A percentile compares a stretch with the other conserved stretches of the same genome.
These are phyloP conservation scores for Emydomyces testavorans DNA, from an alignment of 2,329 filamentous ascomycete genomes.

Conservation along the genomic window DNA sequence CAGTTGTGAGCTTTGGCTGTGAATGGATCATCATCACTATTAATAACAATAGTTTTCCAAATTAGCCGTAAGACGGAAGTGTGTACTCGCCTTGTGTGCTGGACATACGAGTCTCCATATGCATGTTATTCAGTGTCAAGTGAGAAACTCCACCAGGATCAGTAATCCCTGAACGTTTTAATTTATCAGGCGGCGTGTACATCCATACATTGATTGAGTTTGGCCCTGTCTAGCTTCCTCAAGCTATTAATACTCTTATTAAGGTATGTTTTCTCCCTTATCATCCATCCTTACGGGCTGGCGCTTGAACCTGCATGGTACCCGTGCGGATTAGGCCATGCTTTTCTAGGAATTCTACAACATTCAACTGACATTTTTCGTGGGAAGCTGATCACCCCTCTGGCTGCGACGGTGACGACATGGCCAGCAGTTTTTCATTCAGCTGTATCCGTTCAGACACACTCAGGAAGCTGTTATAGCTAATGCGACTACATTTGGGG, in stretches of 20 bases:
- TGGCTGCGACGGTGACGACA: slow-evolving; percentile 6
- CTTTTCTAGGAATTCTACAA: background rate
- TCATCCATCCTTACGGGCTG: background rate
- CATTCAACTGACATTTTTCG: background rate
- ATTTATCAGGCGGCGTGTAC: too few relatives aligned
- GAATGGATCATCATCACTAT: background rate
- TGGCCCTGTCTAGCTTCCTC: background rate
- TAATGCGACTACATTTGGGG: background rate
- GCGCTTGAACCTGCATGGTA: background rate
- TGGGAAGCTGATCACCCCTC: background rate
- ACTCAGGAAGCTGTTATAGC: background rate
- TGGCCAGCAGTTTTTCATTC: slow-evolving; percentile 1
- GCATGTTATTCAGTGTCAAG: background rate
- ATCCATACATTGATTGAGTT: background rate
- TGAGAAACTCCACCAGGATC: too few relatives aligned
- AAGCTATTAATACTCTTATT: background rate
- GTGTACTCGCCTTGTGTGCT: background rate
- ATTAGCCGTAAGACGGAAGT: background rate
- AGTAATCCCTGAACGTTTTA: too few relatives aligned
- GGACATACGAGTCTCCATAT: background rate
- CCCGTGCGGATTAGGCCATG: background rate
- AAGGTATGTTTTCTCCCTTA: background rate
- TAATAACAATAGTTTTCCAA: too few relatives aligned
- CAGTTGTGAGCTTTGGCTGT: background rate
- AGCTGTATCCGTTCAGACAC: background rate